A percentile compares a stretch with the other conserved stretches of the same genome.
phyloP scores from a whole-genome alignment of 768 basidiomycete species.

The Leccinum rimulosum region DNA sequence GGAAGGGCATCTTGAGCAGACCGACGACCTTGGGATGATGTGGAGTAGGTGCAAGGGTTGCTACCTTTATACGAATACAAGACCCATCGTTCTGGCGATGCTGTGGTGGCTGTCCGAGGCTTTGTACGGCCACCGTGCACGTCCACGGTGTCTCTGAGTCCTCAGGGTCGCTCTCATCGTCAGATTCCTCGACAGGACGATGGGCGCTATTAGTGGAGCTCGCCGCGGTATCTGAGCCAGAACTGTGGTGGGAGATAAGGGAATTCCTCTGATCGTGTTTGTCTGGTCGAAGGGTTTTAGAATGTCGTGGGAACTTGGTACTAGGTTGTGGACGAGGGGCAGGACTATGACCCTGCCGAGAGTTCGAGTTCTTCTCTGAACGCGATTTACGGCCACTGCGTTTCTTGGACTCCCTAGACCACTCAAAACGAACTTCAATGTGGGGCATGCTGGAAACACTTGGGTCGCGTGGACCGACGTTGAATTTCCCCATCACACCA shows the following conservation, averaged over 20 bases:
- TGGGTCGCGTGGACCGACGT: constrained; percentile 27
- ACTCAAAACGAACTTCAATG: constrained; percentile 78
- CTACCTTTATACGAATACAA: constrained; percentile 58
- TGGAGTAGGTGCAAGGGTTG: constrained; percentile 85
- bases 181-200: constrained; percentile 44
- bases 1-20: constrained; percentile 88
- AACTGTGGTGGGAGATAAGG: constrained; percentile 39
- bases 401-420: constrained; percentile 48
- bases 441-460: constrained; percentile 26
- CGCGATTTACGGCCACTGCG: constrained; percentile 21
- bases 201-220: constrained; percentile 22
- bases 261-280: constrained; percentile 36
- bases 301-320: constrained; percentile 5
- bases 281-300: constrained; percentile 11
- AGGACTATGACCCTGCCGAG: constrained; percentile 11
- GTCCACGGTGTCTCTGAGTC: constrained; percentile 97
- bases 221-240: constrained; percentile 32
- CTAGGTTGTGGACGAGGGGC: constrained; percentile 12
- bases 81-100: constrained; percentile 6
- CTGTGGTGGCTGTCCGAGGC: constrained; percentile 28
- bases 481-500: constrained; percentile 42
- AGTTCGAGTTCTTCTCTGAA: constrained; percentile 13
- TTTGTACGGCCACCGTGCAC: constrained; percentile 72
- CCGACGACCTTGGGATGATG: constrained; percentile 96
- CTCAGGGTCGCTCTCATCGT: constrained; percentile 88